Percentiles rank a stretch among this genome's conserved stretches.
Evolutionary conservation across 371 early-diverging fungal genomes (phyloP).

Genomic region (Circinella minor): DNA sequence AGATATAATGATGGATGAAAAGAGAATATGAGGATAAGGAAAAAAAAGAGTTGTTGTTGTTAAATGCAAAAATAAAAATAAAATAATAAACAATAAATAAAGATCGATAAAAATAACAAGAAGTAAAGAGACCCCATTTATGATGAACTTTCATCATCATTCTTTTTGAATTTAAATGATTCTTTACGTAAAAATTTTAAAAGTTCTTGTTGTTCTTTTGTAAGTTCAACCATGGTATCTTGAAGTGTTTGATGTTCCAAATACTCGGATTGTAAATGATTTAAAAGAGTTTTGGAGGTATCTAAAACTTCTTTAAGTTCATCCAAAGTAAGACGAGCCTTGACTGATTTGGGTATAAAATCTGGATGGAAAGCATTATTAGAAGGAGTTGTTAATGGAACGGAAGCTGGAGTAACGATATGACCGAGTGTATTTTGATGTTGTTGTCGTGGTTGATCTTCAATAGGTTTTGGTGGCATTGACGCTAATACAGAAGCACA

Average conservation of each 20-base stretch:
- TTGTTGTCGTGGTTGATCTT: not conserved
- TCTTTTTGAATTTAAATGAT: not conserved
- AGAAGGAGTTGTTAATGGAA: slow-evolving; percentile 43
- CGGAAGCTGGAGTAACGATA: slow-evolving; percentile 42
- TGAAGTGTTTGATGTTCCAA: slow-evolving; percentile 23
- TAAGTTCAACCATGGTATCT: slow-evolving; percentile 20
- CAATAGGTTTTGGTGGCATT: slow-evolving; percentile 19
- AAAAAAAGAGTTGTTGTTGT: not conserved
- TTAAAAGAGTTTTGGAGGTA: slow-evolving; percentile 29
- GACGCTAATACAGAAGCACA: slow-evolving; percentile 28
- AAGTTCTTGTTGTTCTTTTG: slow-evolving; percentile 29
- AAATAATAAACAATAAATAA: not conserved
- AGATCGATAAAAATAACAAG: not conserved
- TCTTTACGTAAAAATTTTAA: slow-evolving; percentile 21
- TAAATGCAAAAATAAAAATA: not conserved
- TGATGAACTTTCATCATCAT: not conserved
- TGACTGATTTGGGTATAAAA: slow-evolving; percentile 40
- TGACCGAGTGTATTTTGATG: slow-evolving; percentile 2
- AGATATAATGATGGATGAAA: too few species aligned
- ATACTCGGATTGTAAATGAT: slow-evolving; percentile 32
- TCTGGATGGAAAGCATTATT: slow-evolving; percentile 51
- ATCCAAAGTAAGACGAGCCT: slow-evolving; percentile 34
- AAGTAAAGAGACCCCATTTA: not conserved
- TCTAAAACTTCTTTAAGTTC: slow-evolving; percentile 41
- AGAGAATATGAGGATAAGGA: not conserved